A percentile compares a stretch with the other conserved stretches of the same genome.
These are phyloP conservation scores for Rubus parviflorus DNA, from an alignment of 306 rosid genomes.

Conservation along the genomic window DNA sequence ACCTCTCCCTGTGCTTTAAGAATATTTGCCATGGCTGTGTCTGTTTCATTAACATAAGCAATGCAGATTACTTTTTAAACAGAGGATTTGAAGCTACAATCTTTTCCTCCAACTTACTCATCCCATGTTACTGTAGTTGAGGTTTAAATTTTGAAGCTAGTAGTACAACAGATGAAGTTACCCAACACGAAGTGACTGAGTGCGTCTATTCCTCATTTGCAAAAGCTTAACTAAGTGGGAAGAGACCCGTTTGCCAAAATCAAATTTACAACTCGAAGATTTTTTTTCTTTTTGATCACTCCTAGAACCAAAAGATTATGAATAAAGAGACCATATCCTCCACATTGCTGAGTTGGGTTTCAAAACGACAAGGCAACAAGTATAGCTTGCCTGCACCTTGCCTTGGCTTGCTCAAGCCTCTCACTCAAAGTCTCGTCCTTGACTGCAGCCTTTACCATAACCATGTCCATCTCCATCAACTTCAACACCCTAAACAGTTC, in stretches of 20 bases:
- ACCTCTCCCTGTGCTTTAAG: not conserved
- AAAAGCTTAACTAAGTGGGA: not conserved
- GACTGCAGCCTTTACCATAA: conserved; percentile 78
- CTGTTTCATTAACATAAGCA: not conserved
- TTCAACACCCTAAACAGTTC: conserved; percentile 81
- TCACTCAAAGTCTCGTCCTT: conserved; percentile 77
- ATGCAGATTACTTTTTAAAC: not conserved
- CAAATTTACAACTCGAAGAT: not conserved
- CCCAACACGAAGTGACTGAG: not conserved
- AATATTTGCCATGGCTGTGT: not conserved
- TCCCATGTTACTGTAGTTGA: not conserved
- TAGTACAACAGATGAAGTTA: not conserved
- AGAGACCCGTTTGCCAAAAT: not conserved
- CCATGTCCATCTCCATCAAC: conserved; percentile 90
- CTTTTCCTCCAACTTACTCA: not conserved
- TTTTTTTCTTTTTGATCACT: not conserved
- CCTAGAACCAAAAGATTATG: not conserved
- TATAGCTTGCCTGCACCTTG: conserved; percentile 96
- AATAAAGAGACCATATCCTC: not conserved
- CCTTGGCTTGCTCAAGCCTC: conserved; percentile 81
- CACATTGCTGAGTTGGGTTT: not conserved
- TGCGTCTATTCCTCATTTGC: not conserved
- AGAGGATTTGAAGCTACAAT: not conserved
- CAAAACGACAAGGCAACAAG: conserved; percentile 86
- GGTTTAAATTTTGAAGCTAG: too few relatives aligned